phyloP scores from a whole-genome alignment of 352 stramenopile genomes.

The Phytopythium chamaehyphon region DNA sequence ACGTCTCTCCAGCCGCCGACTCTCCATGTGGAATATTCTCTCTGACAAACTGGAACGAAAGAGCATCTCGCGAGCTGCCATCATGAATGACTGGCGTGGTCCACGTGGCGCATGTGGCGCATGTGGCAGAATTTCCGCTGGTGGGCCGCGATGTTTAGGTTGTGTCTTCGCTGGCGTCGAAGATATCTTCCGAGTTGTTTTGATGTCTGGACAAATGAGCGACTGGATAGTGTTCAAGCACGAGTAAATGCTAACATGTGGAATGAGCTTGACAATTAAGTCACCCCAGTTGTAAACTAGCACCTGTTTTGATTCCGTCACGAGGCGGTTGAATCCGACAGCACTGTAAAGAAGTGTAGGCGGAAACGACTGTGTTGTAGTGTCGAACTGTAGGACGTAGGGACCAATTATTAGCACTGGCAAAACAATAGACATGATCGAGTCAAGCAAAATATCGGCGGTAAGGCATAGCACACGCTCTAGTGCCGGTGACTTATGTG shows the following conservation, averaged over 20 bases:
- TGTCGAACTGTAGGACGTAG: conserved; percentile 12
- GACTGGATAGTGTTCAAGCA: conserved; percentile 10
- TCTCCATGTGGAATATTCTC: neutral
- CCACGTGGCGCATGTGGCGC: neutral
- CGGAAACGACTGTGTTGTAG: neutral
- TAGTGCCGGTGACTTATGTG: conserved; percentile 9
- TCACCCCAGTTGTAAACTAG: conserved; percentile 11
- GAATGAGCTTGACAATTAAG: conserved; percentile 13
- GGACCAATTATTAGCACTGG: conserved; percentile 11
- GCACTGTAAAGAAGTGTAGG: conserved; percentile 11
- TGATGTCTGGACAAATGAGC: conserved; percentile 7
- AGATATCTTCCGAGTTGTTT: neutral
- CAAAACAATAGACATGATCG: conserved; percentile 5
- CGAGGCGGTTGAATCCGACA: conserved; percentile 18
- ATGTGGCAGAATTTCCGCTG: too few relatives aligned
- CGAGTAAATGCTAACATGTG: conserved; percentile 17
- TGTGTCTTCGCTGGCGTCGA: too few relatives aligned
- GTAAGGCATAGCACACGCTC: conserved; percentile 16
- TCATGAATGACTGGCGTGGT: neutral
- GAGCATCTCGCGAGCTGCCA: conserved; percentile 2
- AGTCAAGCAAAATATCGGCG: conserved; percentile 10
- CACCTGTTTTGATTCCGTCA: conserved; percentile 18
- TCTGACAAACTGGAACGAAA: neutral
- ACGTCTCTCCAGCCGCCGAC: neutral
- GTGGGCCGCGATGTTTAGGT: too few relatives aligned